Percentiles rank a stretch among this genome's conserved stretches.
These are phyloP conservation scores for Ceratobasidium sp. DNA, from an alignment of 1,284 basidiomycete genomes.

Conservation along the genomic window DNA sequence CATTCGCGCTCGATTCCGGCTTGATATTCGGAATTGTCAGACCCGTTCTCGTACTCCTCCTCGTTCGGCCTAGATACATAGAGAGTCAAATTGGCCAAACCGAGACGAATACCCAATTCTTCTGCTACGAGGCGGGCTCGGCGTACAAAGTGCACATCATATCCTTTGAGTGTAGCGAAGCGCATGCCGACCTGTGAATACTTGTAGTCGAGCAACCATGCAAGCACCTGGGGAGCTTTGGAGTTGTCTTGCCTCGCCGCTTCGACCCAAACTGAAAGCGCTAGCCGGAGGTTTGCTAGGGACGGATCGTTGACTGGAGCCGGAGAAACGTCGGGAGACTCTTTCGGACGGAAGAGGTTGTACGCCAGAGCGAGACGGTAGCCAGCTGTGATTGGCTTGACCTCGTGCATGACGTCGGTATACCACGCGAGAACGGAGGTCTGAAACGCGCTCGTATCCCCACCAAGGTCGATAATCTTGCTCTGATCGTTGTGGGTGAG, in stretches of 20 bases:
- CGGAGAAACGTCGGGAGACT: no score
- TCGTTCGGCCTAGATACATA: no score
- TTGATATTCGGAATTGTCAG: no score
- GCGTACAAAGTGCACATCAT: slow-evolving; percentile 48
- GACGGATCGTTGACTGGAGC: no score
- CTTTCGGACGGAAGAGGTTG: slow-evolving; percentile 55
- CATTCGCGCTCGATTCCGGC: no score
- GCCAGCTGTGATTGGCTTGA: slow-evolving; percentile 63
- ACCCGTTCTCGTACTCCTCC: no score
- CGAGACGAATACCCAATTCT: slow-evolving; percentile 9
- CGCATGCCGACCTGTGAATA: slow-evolving; percentile 51
- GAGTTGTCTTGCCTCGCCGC: not conserved
- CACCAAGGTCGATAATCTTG: slow-evolving; percentile 55
- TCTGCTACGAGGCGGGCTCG: not conserved
- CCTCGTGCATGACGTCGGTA: slow-evolving; percentile 63
- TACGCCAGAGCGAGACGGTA: slow-evolving; percentile 64
- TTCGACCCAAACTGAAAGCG: no score
- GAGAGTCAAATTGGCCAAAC: slow-evolving; percentile 3
- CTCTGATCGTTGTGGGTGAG: slow-evolving; percentile 47
- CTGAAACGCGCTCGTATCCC: slow-evolving; percentile 51
- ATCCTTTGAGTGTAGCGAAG: slow-evolving; percentile 47
- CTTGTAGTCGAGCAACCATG: slow-evolving; percentile 54
- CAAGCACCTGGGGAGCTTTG: slow-evolving; percentile 50
- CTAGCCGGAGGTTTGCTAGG: no score
- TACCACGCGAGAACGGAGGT: slow-evolving; percentile 65